phyloP scores from a whole-genome alignment of 192 early-diverging fungal species.

The Chytriomyces sp. region DNA sequence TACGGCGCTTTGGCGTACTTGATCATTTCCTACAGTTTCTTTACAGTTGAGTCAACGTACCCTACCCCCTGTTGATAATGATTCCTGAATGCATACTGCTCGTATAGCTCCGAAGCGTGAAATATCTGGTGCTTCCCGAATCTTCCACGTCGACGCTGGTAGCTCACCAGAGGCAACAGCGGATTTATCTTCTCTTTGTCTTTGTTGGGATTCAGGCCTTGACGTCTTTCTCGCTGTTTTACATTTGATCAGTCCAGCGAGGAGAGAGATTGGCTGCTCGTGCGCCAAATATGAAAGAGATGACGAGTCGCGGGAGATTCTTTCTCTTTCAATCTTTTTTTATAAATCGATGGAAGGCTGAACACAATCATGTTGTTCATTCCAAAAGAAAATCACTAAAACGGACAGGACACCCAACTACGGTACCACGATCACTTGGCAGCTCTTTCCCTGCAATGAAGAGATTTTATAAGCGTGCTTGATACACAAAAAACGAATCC shows the following conservation, averaged over 20 bases:
- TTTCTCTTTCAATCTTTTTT: no score
- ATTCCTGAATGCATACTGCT: neutral
- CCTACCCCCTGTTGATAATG: neutral
- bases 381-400: no score
- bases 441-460: no score
- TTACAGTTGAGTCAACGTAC: slow-evolving; percentile 69
- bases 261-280: no score
- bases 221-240: slow-evolving; percentile 79
- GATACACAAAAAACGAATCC: no score
- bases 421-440: no score
- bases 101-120: slow-evolving; percentile 47
- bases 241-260: slow-evolving; percentile 22
- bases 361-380: no score
- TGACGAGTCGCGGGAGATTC: no score
- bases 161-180: slow-evolving; percentile 69
- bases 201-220: slow-evolving; percentile 81
- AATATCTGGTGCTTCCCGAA: slow-evolving; percentile 55
- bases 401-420: no score
- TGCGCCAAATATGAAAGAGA: no score
- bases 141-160: slow-evolving; percentile 34
- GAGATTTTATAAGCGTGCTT: no score
- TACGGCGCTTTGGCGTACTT: slow-evolving; percentile 75
- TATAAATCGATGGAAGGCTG: no score
- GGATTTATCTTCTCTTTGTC: slow-evolving; percentile 86
- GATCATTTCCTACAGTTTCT: slow-evolving; percentile 81